Conservation (phyloP, 2,329 filamentous ascomycete species). For the Xylaria sp. region DNA sequence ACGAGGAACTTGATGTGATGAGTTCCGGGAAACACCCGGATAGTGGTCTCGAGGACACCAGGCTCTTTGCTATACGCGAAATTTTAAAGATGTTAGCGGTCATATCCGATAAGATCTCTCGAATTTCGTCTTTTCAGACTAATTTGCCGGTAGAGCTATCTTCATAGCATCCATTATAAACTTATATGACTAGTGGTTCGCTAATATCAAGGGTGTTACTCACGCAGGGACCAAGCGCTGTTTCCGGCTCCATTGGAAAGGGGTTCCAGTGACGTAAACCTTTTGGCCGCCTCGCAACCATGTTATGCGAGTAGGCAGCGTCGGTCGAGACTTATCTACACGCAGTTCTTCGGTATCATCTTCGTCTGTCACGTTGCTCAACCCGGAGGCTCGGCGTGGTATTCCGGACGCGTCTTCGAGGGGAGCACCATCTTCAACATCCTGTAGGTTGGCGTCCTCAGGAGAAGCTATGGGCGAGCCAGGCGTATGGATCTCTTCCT, state of each 20-base stretch:
- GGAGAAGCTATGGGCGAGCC: constrained; percentile 89
- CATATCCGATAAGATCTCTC: not conserved
- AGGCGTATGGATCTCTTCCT: constrained; percentile 88
- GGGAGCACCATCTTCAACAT: constrained; percentile 63
- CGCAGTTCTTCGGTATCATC: constrained; percentile 81
- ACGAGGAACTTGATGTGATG: constrained; percentile 98
- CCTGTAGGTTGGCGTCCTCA: constrained; percentile 64
- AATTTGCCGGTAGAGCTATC: not conserved
- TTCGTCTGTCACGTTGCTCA: constrained; percentile 77
- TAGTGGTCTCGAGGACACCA: constrained; percentile 77
- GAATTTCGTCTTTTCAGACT: not conserved
- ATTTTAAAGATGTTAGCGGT: constrained; percentile 35
- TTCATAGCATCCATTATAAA: constrained; percentile 13
- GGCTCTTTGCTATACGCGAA: constrained; percentile 60
- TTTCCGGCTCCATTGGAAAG: constrained; percentile 97
- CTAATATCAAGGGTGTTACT: constrained; percentile 55
- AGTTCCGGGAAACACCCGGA: constrained; percentile 90
- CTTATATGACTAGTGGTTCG: constrained; percentile 37
- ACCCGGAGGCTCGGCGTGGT: constrained; percentile 65
- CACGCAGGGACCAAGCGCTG: constrained; percentile 87
- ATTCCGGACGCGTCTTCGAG: constrained; percentile 62
- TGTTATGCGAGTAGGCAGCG: constrained; percentile 85
- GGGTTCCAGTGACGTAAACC: constrained; percentile 96
- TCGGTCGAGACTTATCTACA: constrained; percentile 78
- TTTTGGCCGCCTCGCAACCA: constrained; percentile 88